Conservation (phyloP, 2,329 filamentous ascomycete genomes). For the Cladosporium phlei region DNA sequence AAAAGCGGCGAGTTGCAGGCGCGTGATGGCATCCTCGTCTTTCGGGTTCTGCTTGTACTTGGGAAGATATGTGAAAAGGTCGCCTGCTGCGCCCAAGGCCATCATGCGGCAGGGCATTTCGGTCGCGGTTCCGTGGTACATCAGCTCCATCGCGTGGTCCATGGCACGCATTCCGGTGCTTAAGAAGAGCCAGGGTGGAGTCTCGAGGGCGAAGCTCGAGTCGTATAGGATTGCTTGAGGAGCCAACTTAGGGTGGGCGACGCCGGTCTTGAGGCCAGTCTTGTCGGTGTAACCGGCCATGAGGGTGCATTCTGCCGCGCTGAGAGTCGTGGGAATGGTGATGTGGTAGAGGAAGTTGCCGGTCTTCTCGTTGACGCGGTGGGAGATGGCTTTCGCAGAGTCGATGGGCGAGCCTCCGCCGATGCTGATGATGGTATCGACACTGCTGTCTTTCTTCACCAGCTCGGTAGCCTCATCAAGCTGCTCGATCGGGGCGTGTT, state of each 20-base stretch:
- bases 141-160: constrained; percentile 52
- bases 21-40: constrained; percentile 47
- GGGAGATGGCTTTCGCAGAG: constrained; percentile 44
- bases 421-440: constrained; percentile 53
- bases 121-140: constrained; percentile 49
- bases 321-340: constrained; percentile 47
- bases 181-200: constrained; percentile 47
- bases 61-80: constrained; percentile 46
- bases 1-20: constrained; percentile 50
- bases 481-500: constrained; percentile 53
- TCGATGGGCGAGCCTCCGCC: constrained; percentile 55
- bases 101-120: constrained; percentile 49
- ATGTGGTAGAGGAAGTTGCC: constrained; percentile 43
- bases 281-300: constrained; percentile 49
- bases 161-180: constrained; percentile 51
- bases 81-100: constrained; percentile 41
- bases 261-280: constrained; percentile 48
- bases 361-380: constrained; percentile 39
- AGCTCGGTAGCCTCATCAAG: constrained; percentile 49
- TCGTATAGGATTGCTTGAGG: constrained; percentile 52
- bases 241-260: constrained; percentile 40
- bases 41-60: constrained; percentile 43
- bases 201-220: constrained; percentile 46
- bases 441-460: constrained; percentile 40
- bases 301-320: constrained; percentile 52